Conservation (phyloP, 2,329 filamentous ascomycete genomes). For the Cladosporium colombiae region DNA sequence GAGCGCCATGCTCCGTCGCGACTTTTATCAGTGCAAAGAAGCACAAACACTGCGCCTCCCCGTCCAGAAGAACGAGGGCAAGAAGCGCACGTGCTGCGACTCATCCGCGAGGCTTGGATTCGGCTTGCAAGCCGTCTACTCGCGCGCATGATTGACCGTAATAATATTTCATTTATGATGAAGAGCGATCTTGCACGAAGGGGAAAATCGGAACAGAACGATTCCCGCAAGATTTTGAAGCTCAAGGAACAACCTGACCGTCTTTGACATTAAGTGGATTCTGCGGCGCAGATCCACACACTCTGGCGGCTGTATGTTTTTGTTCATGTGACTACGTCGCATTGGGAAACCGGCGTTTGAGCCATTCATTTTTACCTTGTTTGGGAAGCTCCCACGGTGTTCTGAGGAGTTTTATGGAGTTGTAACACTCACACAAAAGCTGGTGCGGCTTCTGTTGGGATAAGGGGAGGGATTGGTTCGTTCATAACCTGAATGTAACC, state of each 20-base stretch:
- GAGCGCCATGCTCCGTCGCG: constrained; percentile 29
- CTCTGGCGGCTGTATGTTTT: neutral
- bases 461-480: neutral
- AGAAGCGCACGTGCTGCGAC: constrained; percentile 38
- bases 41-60: constrained; percentile 28
- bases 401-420: neutral
- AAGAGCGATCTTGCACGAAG: neutral
- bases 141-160: constrained; percentile 7
- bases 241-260: neutral
- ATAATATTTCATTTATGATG: neutral
- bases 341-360: constrained; percentile 8
- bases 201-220: neutral
- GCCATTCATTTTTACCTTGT: constrained; percentile 2
- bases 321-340: constrained; percentile 16
- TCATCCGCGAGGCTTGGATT: constrained; percentile 21
- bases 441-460: neutral
- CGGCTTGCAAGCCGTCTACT: constrained; percentile 6
- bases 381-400: neutral
- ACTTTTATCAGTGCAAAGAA: constrained; percentile 26
- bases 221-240: neutral
- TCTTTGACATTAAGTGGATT: neutral
- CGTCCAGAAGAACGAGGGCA: constrained; percentile 36
- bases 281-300: neutral
- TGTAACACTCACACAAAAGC: constrained; percentile 4
- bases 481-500: constrained; percentile 12